These are phyloP conservation scores for Mucor indicus DNA, from an alignment of 371 early-diverging fungal genomes.

Conservation along the genomic window DNA sequence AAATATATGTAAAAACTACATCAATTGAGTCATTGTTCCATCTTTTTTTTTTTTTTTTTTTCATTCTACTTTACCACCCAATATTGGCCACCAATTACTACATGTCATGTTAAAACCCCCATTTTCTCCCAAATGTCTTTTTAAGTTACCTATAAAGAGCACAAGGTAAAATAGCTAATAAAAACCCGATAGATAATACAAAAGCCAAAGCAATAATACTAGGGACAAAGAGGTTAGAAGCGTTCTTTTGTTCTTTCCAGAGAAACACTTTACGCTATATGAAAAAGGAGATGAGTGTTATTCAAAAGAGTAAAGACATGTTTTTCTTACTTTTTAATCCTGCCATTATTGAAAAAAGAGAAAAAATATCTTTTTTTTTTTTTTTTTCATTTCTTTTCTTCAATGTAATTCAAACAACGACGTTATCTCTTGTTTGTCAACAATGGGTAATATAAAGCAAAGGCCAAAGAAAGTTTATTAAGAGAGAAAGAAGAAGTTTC, in stretches of 20 bases:
- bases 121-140: neutral
- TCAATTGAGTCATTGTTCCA: neutral
- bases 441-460: too few relatives aligned
- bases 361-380: neutral
- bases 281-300: neutral
- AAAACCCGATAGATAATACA: slow-evolving; percentile 84
- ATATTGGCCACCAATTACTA: slow-evolving; percentile 92
- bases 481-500: too few relatives aligned
- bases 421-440: too few relatives aligned
- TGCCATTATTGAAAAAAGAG: slow-evolving; percentile 11
- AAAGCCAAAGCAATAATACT: slow-evolving; percentile 82
- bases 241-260: neutral
- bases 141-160: slow-evolving; percentile 76
- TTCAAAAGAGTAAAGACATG: neutral
- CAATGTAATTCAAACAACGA: too few relatives aligned
- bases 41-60: neutral
- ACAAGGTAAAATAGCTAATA: slow-evolving; percentile 90
- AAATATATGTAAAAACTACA: slow-evolving; percentile 74
- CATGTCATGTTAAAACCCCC: neutral
- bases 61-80: slow-evolving; percentile 57
- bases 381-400: too few relatives aligned
- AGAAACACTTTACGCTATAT: slow-evolving; percentile 4
- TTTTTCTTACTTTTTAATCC: slow-evolving; percentile 20
- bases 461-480: too few relatives aligned
- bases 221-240: neutral